These are phyloP conservation scores for Coemansia sp. DNA, from an alignment of 192 early-diverging fungal species.

Conservation along the genomic window DNA sequence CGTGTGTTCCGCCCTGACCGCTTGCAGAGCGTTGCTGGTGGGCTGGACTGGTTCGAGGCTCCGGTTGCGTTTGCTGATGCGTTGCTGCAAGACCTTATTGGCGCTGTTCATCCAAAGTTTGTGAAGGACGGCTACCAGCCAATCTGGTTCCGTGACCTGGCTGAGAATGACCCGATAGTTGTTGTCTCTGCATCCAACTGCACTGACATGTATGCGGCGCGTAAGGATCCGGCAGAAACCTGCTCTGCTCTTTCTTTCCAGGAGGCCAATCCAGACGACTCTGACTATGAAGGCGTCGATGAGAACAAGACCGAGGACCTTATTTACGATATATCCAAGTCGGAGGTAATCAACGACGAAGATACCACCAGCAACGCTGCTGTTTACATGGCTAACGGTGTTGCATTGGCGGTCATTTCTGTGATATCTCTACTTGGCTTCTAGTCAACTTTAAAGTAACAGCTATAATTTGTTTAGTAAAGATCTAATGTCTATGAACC, in stretches of 20 bases:
- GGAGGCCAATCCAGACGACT: conserved; percentile 34
- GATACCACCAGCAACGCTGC: neutral
- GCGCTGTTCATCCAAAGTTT: conserved; percentile 59
- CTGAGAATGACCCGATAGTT: conserved; percentile 54
- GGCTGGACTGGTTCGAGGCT: conserved; percentile 69
- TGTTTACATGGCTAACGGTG: no score
- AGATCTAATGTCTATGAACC: no score
- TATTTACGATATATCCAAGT: conserved; percentile 44
- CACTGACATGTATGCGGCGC: conserved; percentile 46
- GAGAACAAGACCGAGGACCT: conserved; percentile 42
- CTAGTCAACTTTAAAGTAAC: no score
- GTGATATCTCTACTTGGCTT: no score
- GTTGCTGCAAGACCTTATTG: conserved; percentile 67
- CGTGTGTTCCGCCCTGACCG: conserved; percentile 70
- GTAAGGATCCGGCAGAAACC: conserved; percentile 22
- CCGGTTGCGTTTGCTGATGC: conserved; percentile 67
- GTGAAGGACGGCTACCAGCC: conserved; percentile 52
- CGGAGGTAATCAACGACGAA: conserved; percentile 25
- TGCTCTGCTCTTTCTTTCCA: conserved; percentile 42
- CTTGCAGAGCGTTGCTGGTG: conserved; percentile 58
- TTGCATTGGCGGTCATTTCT: no score
- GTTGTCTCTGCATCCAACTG: conserved; percentile 56
- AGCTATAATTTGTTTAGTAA: no score
- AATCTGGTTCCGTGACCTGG: conserved; percentile 73
- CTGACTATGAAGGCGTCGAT: conserved; percentile 36